Base-by-base conservation (phyloP, 495 filamentous ascomycete genomes). In the Hypoxylon fragiforme region DNA sequence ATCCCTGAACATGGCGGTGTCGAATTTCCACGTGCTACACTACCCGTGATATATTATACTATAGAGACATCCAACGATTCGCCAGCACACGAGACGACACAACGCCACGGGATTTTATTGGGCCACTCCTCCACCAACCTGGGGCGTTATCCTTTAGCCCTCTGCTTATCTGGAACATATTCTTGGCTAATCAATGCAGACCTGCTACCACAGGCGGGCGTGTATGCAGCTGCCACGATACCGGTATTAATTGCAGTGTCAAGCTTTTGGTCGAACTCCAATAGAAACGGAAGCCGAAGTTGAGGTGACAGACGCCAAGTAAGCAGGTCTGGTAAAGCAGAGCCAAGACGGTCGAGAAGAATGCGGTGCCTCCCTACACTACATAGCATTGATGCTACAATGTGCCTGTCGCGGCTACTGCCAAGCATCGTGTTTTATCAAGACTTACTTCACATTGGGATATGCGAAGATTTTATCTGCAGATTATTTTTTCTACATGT, bases 211-310 rank as follows among this genome's bases (percentile, higher is more conserved):
- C 32, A 42, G 50, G 28, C 35, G 15, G 51, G 36, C 47, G 30
- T 61, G 46, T 50, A 61, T 61, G 57, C 57, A 61, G 44, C 42
- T 61, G 51, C 57, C 57, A 61, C 57, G 57, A 52, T 55, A 6
- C 37, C 57, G 57, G 57, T 61, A 61, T 61, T 61, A 55, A 61
- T 43, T 51, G 46, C 42, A 55, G 51, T 51, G 51, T 55, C 57
- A 61, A 61, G 57, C 57, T 61, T n/a, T 61, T 61, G 7, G 15
- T 19, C 19, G 31, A 41, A 61, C 46, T 51, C 57, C 57, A 61
- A 61, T 61, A 43, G 36, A 56, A 47, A 44, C 20, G 46, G 15
- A 5, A 31, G 7, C 45, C 46, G 46, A 30, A 42, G 51, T 47
- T 55, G 47, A 41, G 40, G 42, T 19, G 32, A 51, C 37, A 51